Conservation (phyloP, 1,284 basidiomycete species). For the Austroboletus olivaceoglutinosus region DNA sequence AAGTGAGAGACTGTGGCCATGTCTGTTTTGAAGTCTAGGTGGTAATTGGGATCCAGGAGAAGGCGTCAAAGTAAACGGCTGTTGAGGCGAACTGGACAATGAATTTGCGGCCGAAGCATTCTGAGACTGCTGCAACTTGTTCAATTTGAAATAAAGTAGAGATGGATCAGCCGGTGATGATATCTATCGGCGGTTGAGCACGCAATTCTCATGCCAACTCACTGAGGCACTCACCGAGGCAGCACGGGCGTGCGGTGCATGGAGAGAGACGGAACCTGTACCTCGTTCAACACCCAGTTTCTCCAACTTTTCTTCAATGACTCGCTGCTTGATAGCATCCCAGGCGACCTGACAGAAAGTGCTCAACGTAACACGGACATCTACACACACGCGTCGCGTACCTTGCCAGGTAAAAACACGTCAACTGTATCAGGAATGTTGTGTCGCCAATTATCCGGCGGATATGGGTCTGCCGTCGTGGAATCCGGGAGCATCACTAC, state of each 20-base stretch:
- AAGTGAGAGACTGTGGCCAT: conserved; percentile 71
- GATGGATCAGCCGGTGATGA: conserved; percentile 82
- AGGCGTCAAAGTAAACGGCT: conserved; percentile 47
- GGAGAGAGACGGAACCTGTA: conserved; percentile 54
- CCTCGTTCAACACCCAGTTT: conserved; percentile 73
- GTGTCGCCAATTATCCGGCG: conserved; percentile 56
- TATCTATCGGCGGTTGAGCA: conserved; percentile 49
- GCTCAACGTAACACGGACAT: conserved; percentile 10
- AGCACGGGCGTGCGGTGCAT: conserved; percentile 72
- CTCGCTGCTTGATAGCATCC: conserved; percentile 64
- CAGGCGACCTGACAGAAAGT: conserved; percentile 53
- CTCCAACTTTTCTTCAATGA: conserved; percentile 77
- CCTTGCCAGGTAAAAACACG: conserved; percentile 81
- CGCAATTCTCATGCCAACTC: conserved; percentile 13
- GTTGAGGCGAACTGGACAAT: conserved; percentile 61
- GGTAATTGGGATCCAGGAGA: conserved; percentile 49
- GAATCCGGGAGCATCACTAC: conserved; percentile 46
- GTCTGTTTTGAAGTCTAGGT: conserved; percentile 50
- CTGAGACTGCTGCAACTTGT: conserved; percentile 76
- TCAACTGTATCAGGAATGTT: conserved; percentile 64
- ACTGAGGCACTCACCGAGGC: conserved; percentile 59
- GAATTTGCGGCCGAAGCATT: conserved; percentile 52
- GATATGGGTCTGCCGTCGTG: conserved; percentile 54
- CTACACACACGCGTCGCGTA: conserved; percentile 28
- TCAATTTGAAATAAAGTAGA: conserved; percentile 73